These are phyloP conservation scores for Brasilioporus rufonigricans DNA, from an alignment of 768 basidiomycete species.

Conservation along the genomic window DNA sequence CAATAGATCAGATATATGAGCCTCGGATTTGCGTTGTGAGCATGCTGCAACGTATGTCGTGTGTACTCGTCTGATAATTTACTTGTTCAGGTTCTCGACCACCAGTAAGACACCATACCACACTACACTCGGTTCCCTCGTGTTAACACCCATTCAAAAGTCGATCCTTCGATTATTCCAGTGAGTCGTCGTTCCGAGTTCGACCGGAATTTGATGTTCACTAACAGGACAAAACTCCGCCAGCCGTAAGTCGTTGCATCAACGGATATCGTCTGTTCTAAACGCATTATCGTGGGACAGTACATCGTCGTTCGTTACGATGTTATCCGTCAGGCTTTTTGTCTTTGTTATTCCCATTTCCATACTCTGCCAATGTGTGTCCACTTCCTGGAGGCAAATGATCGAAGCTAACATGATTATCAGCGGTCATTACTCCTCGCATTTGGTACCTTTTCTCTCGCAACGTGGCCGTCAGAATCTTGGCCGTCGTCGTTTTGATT, in stretches of 20 bases:
- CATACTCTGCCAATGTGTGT: conserved; percentile 10
- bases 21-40: conserved; percentile 4
- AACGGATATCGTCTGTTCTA: neutral
- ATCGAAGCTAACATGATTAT: neutral
- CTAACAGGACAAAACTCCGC: neutral
- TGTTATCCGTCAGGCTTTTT: neutral
- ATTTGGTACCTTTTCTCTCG: conserved; percentile 15
- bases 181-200: neutral
- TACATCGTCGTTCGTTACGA: neutral
- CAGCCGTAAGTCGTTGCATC: conserved; percentile 1
- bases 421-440: conserved; percentile 15
- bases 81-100: neutral
- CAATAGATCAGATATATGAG: conserved; percentile 7
- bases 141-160: neutral
- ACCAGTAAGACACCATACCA: neutral
- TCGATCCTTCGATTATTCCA: neutral
- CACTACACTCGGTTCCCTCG: neutral
- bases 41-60: neutral
- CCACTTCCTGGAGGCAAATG: neutral
- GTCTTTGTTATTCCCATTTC: conserved; percentile 3
- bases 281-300: neutral
- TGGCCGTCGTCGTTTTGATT: conserved; percentile 3
- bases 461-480: neutral
- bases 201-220: neutral
- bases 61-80: neutral